phyloP scores from a whole-genome alignment of 306 rosid species.

The Fagus sylvatica region DNA sequence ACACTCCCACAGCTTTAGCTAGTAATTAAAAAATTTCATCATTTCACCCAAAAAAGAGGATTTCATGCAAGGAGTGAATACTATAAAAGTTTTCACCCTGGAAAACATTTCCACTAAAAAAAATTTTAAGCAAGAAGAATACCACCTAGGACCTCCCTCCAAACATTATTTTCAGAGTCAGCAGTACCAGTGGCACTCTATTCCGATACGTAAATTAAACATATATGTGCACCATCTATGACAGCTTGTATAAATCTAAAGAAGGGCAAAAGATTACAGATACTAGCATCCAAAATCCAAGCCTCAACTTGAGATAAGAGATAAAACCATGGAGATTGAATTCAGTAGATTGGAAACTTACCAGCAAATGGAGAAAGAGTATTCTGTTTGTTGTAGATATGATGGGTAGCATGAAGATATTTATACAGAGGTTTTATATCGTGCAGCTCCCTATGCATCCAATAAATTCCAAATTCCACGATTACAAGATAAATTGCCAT shows the following conservation, averaged over 20 bases:
- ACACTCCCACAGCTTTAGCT: background rate
- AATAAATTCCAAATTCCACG: constrained; percentile 88
- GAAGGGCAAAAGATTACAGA: background rate
- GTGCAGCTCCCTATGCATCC: constrained; percentile 92
- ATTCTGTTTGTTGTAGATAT: constrained; percentile 87
- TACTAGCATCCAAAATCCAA: constrained; percentile 1
- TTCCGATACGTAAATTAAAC: background rate
- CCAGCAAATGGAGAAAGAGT: constrained; percentile 98
- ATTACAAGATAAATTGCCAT: constrained; percentile 56
- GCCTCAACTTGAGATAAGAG: background rate
- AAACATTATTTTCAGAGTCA: background rate
- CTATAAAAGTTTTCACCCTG: background rate
- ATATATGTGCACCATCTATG: background rate
- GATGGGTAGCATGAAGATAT: constrained; percentile 88
- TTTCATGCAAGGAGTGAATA: background rate
- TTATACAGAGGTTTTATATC: constrained; percentile 94
- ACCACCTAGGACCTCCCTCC: background rate
- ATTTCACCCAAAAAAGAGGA: background rate
- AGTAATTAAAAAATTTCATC: background rate
- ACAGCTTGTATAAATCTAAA: background rate
- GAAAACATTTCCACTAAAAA: background rate
- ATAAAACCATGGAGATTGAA: constrained; percentile 4
- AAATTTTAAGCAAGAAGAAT: background rate
- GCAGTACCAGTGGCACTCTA: background rate
- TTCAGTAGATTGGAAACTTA: constrained; percentile 39